Percentiles rank a stretch among this genome's conserved stretches.
phyloP scores from a whole-genome alignment of 352 stramenopile genomes.

The Phytopythium sindhum region DNA sequence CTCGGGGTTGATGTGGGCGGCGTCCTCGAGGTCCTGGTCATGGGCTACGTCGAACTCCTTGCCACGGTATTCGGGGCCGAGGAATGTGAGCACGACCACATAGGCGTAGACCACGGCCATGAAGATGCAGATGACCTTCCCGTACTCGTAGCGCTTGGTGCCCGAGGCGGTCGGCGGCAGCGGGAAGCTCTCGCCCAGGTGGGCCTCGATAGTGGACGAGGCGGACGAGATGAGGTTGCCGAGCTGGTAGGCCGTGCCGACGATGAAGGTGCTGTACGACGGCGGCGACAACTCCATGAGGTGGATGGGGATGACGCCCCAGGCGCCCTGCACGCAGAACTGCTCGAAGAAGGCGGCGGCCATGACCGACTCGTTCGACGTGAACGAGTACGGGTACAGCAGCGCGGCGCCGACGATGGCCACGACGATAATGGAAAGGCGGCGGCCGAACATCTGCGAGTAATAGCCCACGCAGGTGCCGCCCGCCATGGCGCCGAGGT shows the following conservation, averaged over 20 bases:
- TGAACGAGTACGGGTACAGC: constrained; percentile 50
- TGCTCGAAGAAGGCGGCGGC: constrained; percentile 42
- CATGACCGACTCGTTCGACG: constrained; percentile 19
- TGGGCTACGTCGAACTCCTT: constrained; percentile 49
- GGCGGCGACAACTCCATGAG: constrained; percentile 55
- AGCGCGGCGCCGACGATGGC: constrained; percentile 25
- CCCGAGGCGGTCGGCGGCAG: constrained; percentile 17
- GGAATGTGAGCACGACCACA: constrained; percentile 39
- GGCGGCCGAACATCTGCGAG: constrained; percentile 47
- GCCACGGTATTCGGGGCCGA: constrained; percentile 41
- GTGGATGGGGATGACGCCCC: constrained; percentile 55
- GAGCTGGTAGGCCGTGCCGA: constrained; percentile 50
- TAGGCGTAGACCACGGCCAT: constrained; percentile 43
- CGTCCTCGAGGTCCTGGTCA: constrained; percentile 32
- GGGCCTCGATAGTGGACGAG: constrained; percentile 48
- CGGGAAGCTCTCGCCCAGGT: constrained; percentile 41
- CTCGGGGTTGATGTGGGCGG: constrained; percentile 23
- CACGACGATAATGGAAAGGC: constrained; percentile 38
- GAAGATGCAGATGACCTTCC: constrained; percentile 47
- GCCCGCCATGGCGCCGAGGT: constrained; percentile 43
- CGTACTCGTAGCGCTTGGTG: constrained; percentile 38
- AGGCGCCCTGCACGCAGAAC: constrained; percentile 49
- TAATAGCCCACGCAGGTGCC: constrained; percentile 49
- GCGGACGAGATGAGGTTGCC: constrained; percentile 53
- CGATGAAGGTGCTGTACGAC: constrained; percentile 44